Base-by-base conservation (phyloP, 106 monocot species). In the Vanilla planifolia region DNA sequence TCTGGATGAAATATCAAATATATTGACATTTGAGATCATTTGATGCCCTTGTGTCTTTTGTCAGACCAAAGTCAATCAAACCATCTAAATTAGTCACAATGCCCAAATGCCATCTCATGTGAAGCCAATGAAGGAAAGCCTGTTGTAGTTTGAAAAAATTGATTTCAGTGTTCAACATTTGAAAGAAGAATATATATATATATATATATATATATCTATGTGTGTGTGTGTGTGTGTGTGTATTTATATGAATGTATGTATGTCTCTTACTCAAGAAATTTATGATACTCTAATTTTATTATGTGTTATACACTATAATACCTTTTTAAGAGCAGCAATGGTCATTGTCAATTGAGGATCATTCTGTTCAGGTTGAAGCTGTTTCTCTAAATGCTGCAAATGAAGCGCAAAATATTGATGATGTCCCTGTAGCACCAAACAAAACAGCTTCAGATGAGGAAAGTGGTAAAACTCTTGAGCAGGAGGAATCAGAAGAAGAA, bases 401-500 rank as follows among this genome's bases (percentile, higher is more conserved):
- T 45, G 43, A 22, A 26, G 44, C 35, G 24, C 61, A 71, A 36
- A 61, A 66, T 55, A 43, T 15, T 48, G 67, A 61, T 34, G 72
- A 65, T 25, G 43, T 44, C 56, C 36, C 73, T 55, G 64, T 34
- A 51, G 66, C 39, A 59, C 64, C 73, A n/a, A 48, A 60, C n/a
- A 35, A 40, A 23, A 69, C 17, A 44, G 45, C 80, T 79, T 46
- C 52, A 39, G 75, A 28, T 26, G 84, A 79, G 58, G 76, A 85
- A 55, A 70, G 1, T 27, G 37, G 25, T 40, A 73, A 77, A 68
- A 47, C 72, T 48, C 60, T 65, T 44, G 80, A 74, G 39, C 48
- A 71, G 36, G 73, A 79, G 63, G 66, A 37, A 21, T 16, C 64
- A 48, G 80, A 63, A 60, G 59, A 71, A 77, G 82, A 71, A 63